These are phyloP conservation scores for Thozetella sp. DNA, from an alignment of 495 filamentous ascomycete species.

Conservation along the genomic window DNA sequence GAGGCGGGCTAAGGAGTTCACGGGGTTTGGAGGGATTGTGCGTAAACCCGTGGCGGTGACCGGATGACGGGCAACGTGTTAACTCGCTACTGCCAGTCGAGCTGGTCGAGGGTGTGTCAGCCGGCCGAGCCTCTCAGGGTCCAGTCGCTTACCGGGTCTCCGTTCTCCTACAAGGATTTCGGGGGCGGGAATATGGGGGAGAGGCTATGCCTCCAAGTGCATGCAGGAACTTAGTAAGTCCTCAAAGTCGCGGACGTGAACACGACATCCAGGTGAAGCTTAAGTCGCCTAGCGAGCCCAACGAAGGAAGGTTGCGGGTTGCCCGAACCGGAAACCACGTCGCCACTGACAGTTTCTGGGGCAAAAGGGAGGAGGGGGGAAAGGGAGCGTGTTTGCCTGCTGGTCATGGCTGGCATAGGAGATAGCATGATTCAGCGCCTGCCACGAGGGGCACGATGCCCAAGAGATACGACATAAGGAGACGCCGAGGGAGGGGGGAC, in stretches of 20 bases:
- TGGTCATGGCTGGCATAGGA: not conserved
- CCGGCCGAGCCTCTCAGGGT: too few species aligned
- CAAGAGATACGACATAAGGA: too few species aligned
- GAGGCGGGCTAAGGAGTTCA: too few species aligned
- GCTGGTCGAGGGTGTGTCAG: too few species aligned
- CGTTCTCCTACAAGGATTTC: not conserved
- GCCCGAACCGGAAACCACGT: not conserved
- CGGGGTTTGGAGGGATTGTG: too few species aligned
- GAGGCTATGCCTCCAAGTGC: not conserved
- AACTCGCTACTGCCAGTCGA: too few species aligned
- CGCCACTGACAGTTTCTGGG: too few species aligned
- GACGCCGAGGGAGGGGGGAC: too few species aligned
- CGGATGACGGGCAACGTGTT: too few species aligned
- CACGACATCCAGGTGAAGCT: not conserved
- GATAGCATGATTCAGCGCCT: not conserved
- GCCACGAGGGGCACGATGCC: not conserved
- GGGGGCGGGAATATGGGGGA: not conserved
- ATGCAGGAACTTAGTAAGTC: not conserved
- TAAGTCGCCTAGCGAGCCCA: not conserved
- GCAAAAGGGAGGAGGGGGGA: too few species aligned
- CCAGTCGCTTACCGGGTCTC: not conserved
- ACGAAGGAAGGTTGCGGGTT: not conserved
- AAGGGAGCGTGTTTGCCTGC: too few species aligned
- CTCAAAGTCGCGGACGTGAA: not conserved
- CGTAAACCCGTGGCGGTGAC: too few species aligned